Percentiles rank a stretch among this genome's conserved stretches.
phyloP scores from a whole-genome alignment of 495 filamentous ascomycete genomes.

The Cercophora newfieldiana region DNA sequence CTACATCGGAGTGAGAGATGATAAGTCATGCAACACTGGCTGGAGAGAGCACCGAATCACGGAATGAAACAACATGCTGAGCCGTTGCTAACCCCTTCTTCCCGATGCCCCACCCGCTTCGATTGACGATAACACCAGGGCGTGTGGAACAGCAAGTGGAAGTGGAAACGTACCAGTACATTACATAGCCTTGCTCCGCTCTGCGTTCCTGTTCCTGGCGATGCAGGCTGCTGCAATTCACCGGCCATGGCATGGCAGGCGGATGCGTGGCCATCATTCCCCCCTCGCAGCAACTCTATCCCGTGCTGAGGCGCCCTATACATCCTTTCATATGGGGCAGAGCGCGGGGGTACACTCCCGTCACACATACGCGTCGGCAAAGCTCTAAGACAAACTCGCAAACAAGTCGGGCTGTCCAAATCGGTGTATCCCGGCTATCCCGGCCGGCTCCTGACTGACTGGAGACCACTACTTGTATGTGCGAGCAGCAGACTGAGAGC shows the following conservation, averaged over 20 bases:
- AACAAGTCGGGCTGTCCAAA: conserved; percentile 13
- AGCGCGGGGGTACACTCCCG: not conserved
- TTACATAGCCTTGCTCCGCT: not conserved
- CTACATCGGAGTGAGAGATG: not conserved
- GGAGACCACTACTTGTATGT: no score
- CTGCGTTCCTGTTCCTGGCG: conserved; percentile 12
- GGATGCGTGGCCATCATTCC: not conserved
- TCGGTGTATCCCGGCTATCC: conserved; percentile 15
- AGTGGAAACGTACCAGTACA: not conserved
- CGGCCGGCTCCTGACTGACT: conserved; percentile 8
- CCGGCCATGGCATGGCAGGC: not conserved
- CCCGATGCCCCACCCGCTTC: not conserved
- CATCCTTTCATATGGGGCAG: not conserved
- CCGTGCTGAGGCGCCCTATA: not conserved
- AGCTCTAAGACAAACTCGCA: not conserved
- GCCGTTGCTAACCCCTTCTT: not conserved
- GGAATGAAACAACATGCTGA: not conserved
- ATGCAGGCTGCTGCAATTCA: conserved; percentile 5
- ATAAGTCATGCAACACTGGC: not conserved
- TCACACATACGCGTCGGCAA: not conserved
- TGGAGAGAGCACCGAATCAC: not conserved
- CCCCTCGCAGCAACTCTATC: not conserved
- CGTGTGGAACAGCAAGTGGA: no score
- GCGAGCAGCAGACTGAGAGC: not conserved
- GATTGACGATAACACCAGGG: not conserved